Percentiles rank a stretch among this genome's conserved stretches.
phyloP scores from a whole-genome alignment of 306 rosid genomes.

The Coriaria nepalensis region DNA sequence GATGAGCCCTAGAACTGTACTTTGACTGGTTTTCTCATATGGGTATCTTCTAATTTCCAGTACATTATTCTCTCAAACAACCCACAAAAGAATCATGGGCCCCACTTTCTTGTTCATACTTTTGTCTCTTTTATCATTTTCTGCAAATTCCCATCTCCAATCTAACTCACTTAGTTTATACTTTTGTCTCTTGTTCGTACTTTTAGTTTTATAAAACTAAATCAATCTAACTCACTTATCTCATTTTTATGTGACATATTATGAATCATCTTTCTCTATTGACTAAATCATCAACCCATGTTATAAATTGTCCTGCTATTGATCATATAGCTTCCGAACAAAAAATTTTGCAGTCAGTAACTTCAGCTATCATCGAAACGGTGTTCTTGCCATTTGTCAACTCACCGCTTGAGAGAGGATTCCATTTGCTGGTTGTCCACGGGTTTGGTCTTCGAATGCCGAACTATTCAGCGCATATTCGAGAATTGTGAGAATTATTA shows the following conservation, averaged over 20 bases:
- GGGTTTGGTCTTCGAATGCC: slow-evolving; percentile 43
- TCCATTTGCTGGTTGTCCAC: slow-evolving; percentile 39
- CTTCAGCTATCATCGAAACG: slow-evolving; percentile 36
- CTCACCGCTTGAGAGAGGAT: slow-evolving; percentile 35
- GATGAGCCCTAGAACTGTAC: too few species aligned
- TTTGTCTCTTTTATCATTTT: slow-evolving; percentile 19
- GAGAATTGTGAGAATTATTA: slow-evolving; percentile 37
- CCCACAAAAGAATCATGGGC: slow-evolving; percentile 16
- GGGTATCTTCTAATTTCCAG: too few species aligned
- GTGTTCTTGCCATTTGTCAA: slow-evolving; percentile 40
- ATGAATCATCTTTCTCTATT: too few species aligned
- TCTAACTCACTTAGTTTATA: too few species aligned
- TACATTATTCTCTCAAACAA: neutral
- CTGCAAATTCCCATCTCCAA: slow-evolving; percentile 22
- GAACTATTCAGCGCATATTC: slow-evolving; percentile 31
- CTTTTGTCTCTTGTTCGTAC: too few species aligned
- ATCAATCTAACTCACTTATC: too few species aligned
- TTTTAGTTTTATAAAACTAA: too few species aligned
- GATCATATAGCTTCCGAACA: neutral
- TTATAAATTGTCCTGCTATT: neutral
- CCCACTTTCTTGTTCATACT: slow-evolving; percentile 15
- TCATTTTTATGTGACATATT: too few species aligned
- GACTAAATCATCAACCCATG: too few species aligned
- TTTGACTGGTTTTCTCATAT: too few species aligned
- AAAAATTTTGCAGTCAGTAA: slow-evolving; percentile 37